Evolutionary conservation across 768 basidiomycete genomes (phyloP).

Genomic region (Candolleomyces eurysporus): DNA sequence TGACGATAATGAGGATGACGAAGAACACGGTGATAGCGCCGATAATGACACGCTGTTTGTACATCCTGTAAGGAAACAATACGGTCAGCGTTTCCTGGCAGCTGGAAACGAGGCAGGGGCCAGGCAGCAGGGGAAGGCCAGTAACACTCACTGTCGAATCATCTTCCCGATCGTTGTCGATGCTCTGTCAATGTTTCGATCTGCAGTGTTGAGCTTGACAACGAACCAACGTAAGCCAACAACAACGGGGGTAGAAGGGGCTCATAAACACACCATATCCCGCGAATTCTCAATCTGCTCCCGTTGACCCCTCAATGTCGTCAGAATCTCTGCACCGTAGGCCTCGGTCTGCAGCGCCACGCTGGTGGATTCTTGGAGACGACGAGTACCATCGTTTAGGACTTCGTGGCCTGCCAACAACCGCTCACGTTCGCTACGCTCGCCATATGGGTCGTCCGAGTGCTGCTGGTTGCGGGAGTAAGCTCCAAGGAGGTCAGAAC

Average conservation of each 20-base stretch:
- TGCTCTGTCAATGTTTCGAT: constrained; percentile 83
- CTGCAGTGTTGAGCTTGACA: constrained; percentile 71
- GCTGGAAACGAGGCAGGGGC: background rate
- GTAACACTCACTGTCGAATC: constrained; percentile 67
- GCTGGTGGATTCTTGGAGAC: constrained; percentile 77
- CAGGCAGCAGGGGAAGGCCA: background rate
- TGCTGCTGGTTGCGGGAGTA: constrained; percentile 14
- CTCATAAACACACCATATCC: constrained; percentile 59
- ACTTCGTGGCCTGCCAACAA: constrained; percentile 70
- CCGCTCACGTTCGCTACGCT: constrained; percentile 64
- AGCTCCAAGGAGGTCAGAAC: constrained; percentile 58
- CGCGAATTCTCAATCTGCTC: constrained; percentile 90
- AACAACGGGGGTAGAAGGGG: background rate
- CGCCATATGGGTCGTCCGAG: constrained; percentile 74
- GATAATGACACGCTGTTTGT: constrained; percentile 83
- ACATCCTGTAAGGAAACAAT: constrained; percentile 58
- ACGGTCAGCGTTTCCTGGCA: background rate
- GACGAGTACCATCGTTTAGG: constrained; percentile 69
- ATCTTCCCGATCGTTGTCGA: constrained; percentile 88
- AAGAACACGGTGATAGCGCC: constrained; percentile 76
- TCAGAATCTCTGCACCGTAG: constrained; percentile 84
- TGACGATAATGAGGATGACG: constrained; percentile 66
- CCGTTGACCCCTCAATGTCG: constrained; percentile 75
- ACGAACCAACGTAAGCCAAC: background rate
- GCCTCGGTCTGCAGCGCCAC: constrained; percentile 93